Percentiles rank a stretch among this genome's conserved stretches.
These are phyloP conservation scores for Alternaria incomplexa DNA, from an alignment of 2,329 filamentous ascomycete genomes.

Conservation along the genomic window DNA sequence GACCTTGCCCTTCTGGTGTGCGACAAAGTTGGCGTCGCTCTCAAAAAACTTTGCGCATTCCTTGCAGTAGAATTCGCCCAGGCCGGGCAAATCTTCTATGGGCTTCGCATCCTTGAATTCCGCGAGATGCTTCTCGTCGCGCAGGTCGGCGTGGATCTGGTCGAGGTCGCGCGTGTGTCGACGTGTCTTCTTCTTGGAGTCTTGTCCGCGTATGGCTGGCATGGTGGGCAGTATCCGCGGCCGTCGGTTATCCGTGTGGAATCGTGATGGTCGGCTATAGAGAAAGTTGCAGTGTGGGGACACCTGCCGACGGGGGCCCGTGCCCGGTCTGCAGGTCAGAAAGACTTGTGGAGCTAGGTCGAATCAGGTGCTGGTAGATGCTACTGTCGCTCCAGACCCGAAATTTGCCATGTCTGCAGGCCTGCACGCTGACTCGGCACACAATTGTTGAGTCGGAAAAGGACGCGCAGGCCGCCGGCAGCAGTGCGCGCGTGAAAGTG, in stretches of 20 bases:
- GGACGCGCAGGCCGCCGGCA: not conserved
- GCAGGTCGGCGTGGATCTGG: slow-evolving; percentile 84
- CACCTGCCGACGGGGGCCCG: slow-evolving; percentile 10
- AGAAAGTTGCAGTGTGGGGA: slow-evolving; percentile 28
- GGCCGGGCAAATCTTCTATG: slow-evolving; percentile 82
- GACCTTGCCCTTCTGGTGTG: slow-evolving; percentile 85
- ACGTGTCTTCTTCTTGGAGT: slow-evolving; percentile 58
- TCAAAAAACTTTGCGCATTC: slow-evolving; percentile 98
- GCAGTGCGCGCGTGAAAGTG: not conserved
- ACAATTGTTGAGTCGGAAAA: slow-evolving; percentile 16
- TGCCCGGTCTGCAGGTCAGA: slow-evolving; percentile 36
- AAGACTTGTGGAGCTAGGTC: slow-evolving; percentile 25
- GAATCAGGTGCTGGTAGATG: slow-evolving; percentile 6
- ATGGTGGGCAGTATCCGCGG: slow-evolving; percentile 46
- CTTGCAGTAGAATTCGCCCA: slow-evolving; percentile 85
- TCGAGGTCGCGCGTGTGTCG: slow-evolving; percentile 78
- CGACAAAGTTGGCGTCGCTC: slow-evolving; percentile 74
- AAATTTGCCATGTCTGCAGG: slow-evolving; percentile 32
- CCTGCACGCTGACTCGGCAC: slow-evolving; percentile 17
- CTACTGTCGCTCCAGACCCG: slow-evolving; percentile 2
- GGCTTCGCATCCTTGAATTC: slow-evolving; percentile 81
- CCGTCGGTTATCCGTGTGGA: slow-evolving; percentile 33
- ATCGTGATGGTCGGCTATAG: slow-evolving; percentile 30
- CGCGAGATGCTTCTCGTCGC: slow-evolving; percentile 77
- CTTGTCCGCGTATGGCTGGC: slow-evolving; percentile 58